Evolutionary conservation across 495 filamentous ascomycete genomes (phyloP).

Genomic region (Hypoxylon fragiforme): DNA sequence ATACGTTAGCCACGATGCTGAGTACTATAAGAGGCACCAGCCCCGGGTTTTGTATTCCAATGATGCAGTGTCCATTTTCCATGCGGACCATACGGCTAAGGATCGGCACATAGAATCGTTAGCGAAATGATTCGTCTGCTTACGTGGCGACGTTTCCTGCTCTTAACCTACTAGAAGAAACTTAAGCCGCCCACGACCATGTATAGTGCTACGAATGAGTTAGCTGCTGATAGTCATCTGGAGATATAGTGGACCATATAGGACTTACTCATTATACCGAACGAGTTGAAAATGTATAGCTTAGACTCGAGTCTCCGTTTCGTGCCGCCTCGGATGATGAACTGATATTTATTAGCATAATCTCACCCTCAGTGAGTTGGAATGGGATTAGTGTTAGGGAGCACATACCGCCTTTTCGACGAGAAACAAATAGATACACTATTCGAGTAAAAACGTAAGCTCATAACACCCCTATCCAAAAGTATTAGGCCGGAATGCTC

Average conservation of each 20-base stretch:
- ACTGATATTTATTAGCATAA: conserved; percentile 36
- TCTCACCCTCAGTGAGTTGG: background rate
- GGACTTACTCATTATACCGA: conserved; percentile 53
- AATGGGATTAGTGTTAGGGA: too few relatives aligned
- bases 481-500: background rate
- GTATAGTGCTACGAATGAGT: conserved; percentile 45
- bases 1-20: conserved; percentile 54
- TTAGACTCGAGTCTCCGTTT: conserved; percentile 51
- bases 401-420: conserved; percentile 56
- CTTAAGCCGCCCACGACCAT: conserved; percentile 50
- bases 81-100: conserved; percentile 51
- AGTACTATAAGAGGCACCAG: conserved; percentile 56
- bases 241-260: background rate
- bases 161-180: conserved; percentile 52
- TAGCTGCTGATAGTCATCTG: conserved; percentile 13
- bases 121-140: background rate
- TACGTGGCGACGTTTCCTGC: background rate
- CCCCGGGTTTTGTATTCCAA: conserved; percentile 54
- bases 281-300: conserved; percentile 56
- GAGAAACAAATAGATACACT: conserved; percentile 58
- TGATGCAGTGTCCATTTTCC: conserved; percentile 52
- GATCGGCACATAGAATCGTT: conserved; percentile 2
- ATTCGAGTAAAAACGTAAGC: conserved; percentile 6
- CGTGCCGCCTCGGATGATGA: conserved; percentile 49
- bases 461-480: background rate